Evolutionary conservation across 164 flowering plant species (phyloP).

Genomic region (Santalum album): DNA sequence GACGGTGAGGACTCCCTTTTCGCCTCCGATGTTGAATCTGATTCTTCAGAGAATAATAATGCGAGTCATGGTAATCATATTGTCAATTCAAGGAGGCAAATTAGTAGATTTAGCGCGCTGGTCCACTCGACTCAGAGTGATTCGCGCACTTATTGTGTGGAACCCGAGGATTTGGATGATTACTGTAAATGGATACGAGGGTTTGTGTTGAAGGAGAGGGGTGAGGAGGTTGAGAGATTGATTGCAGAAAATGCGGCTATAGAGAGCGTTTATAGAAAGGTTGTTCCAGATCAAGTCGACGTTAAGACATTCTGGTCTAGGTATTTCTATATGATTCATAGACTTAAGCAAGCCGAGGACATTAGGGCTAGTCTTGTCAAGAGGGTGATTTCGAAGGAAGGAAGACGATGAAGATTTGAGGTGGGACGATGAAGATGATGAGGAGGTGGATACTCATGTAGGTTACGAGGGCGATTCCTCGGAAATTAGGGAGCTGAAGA

Average conservation of each 20-base stretch:
- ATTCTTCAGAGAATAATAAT: conserved; percentile 17
- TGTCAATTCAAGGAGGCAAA: conserved; percentile 20
- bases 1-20: conserved; percentile 40
- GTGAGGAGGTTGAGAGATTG: conserved; percentile 18
- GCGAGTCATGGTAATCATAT: background rate
- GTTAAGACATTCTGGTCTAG: background rate
- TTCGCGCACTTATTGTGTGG: conserved; percentile 10
- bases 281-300: background rate
- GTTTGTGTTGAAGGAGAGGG: conserved; percentile 6
- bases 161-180: conserved; percentile 1
- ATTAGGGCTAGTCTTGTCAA: conserved; percentile 30
- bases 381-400: conserved; percentile 44
- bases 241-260: conserved; percentile 23
- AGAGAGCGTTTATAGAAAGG: background rate
- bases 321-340: background rate
- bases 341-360: conserved; percentile 8
- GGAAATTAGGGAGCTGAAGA: too few relatives aligned
- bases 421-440: conserved; percentile 92
- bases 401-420: conserved; percentile 77
- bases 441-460: conserved; percentile 14
- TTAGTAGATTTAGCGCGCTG: conserved; percentile 41
- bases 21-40: conserved; percentile 25
- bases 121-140: conserved; percentile 32
- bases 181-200: background rate
- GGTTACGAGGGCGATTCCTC: too few relatives aligned